Conservation (phyloP, 2,329 filamentous ascomycete species). For the Dactylonectria estremocensis region DNA sequence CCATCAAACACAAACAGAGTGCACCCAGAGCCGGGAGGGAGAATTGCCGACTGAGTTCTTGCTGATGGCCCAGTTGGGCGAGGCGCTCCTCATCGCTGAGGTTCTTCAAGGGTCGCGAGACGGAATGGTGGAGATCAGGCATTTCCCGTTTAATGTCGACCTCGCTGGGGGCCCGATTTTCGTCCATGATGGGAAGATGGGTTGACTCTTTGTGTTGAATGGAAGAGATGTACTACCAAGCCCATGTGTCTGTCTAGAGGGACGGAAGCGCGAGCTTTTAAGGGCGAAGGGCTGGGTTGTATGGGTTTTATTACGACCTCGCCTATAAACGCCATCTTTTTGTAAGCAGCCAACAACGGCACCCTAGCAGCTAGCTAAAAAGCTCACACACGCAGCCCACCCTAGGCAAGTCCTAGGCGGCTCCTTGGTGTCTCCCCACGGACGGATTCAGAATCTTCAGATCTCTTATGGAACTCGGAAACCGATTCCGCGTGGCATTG, state of each 20-base stretch:
- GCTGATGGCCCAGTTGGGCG: constrained; percentile 27
- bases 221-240: too few species aligned
- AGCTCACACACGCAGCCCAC: too few species aligned
- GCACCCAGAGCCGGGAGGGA: constrained; percentile 25
- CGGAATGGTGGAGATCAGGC: constrained; percentile 9
- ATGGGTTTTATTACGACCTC: not conserved
- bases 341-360: not conserved
- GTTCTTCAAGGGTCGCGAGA: constrained; percentile 24
- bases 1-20: constrained; percentile 26
- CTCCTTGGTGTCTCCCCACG: not conserved
- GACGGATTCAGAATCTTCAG: not conserved
- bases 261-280: not conserved
- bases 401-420: not conserved
- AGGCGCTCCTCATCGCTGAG: constrained; percentile 32
- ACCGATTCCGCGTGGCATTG: constrained; percentile 27
- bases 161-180: constrained; percentile 7
- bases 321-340: constrained; percentile 10
- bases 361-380: too few species aligned
- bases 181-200: constrained; percentile 4
- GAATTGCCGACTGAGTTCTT: constrained; percentile 23
- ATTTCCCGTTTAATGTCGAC: constrained; percentile 16
- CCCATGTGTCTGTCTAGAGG: not conserved
- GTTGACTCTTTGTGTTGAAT: not conserved
- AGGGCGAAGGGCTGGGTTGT: not conserved
- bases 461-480: constrained; percentile 27